Conservation (phyloP, 331 rosid genomes). For the Stylosanthes scabra region DNA sequence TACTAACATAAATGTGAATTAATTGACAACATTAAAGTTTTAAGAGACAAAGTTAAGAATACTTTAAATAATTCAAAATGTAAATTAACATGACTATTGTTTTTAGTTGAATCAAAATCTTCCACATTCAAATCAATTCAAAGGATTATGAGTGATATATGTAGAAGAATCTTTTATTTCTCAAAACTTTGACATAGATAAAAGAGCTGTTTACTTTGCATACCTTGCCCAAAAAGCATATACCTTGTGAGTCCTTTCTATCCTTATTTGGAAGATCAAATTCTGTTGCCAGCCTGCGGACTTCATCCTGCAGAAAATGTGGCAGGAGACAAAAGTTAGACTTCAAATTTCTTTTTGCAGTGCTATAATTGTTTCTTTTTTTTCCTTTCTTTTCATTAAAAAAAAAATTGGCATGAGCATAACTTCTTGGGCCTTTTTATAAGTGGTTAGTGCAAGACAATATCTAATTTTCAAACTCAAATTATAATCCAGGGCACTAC, state of each 20-base stretch:
- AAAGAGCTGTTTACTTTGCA: constrained; percentile 11
- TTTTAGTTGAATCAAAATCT: constrained; percentile 8
- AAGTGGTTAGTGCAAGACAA: constrained; percentile 28
- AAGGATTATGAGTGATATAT: constrained; percentile 10
- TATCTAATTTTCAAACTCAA: constrained; percentile 19
- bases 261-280: constrained; percentile 89
- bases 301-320: constrained; percentile 72
- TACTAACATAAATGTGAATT: not conserved
- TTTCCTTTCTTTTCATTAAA: not conserved
- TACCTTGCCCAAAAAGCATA: constrained; percentile 99
- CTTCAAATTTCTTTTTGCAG: not conserved
- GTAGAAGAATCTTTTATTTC: constrained; percentile 13
- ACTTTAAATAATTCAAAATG: not conserved
- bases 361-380: no score
- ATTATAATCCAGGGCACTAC: constrained; percentile 7
- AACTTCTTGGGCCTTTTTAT: not conserved
- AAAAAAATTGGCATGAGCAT: not conserved
- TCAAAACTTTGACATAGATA: constrained; percentile 9
- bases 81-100: not conserved
- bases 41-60: constrained; percentile 17
- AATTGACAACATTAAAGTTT: not conserved
- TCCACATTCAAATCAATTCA: not conserved
- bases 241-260: constrained; percentile 98
- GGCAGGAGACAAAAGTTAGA: constrained; percentile 23
- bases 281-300: constrained; percentile 77